A percentile compares a stretch with the other conserved stretches of the same genome.
Evolutionary conservation across 78 protist genomes (phyloP).

Genomic region (Dictyostelium brefeldianum): DNA sequence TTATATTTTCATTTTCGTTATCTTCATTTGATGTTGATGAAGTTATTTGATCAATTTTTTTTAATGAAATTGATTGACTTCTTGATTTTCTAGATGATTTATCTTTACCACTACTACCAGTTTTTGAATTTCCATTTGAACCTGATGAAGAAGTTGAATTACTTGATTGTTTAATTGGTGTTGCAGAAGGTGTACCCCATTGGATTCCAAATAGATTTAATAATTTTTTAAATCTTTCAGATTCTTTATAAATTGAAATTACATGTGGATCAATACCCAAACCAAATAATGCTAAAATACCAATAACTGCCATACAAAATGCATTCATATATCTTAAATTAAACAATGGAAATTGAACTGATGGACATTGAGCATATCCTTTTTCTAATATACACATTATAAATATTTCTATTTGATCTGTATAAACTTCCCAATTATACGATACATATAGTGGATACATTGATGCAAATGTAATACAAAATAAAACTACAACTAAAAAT

Average conservation of each 20-base stretch:
- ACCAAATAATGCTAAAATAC: background rate
- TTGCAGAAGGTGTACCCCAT: background rate
- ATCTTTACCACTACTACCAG: background rate
- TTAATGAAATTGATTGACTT: background rate
- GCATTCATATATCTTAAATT: background rate
- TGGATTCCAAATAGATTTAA: background rate
- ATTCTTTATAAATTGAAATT: conserved; percentile 12
- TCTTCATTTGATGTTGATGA: no score
- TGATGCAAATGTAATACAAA: background rate
- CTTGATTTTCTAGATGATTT: conserved; percentile 14
- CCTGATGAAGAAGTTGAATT: background rate
- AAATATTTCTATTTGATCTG: background rate
- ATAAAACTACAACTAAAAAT: conserved; percentile 1
- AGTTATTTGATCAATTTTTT: background rate
- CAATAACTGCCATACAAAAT: conserved; percentile 17
- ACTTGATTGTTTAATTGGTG: background rate
- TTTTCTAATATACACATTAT: background rate
- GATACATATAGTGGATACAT: conserved; percentile 25
- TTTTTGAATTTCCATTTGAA: background rate
- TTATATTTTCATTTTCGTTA: no score
- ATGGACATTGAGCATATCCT: background rate
- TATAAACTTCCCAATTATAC: background rate
- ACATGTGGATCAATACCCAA: background rate
- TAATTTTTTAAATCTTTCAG: background rate
- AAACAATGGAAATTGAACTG: background rate